Conservation (phyloP, 805 yeast species). For the Lachancea mirantina region DNA sequence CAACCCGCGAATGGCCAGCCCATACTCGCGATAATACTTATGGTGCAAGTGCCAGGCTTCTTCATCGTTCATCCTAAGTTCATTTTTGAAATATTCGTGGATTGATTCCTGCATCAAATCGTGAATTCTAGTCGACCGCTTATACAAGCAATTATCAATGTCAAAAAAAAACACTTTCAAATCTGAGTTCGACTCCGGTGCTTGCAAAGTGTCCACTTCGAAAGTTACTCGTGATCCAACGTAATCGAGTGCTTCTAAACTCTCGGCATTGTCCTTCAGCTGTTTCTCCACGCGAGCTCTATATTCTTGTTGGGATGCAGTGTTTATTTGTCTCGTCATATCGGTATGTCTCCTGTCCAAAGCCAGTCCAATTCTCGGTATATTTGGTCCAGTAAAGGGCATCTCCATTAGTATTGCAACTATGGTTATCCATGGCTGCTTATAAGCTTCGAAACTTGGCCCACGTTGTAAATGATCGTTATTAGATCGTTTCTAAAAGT, state of each 20-base stretch:
- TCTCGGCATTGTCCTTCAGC: slow-evolving; percentile 26
- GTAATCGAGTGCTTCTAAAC: slow-evolving; percentile 29
- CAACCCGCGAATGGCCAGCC: slow-evolving; percentile 88
- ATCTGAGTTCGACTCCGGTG: slow-evolving; percentile 26
- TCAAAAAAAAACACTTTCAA: slow-evolving; percentile 67
- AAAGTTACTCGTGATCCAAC: slow-evolving; percentile 31
- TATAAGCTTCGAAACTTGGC: no score
- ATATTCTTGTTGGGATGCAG: slow-evolving; percentile 4
- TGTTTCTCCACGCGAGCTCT: slow-evolving; percentile 19
- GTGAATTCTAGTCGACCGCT: slow-evolving; percentile 65
- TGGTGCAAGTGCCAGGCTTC: slow-evolving; percentile 68
- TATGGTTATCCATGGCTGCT: no score
- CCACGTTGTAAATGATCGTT: no score
- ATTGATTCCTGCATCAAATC: slow-evolving; percentile 84
- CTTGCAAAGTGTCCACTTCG: slow-evolving; percentile 20
- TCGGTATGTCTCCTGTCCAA: neutral
- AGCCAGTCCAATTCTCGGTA: neutral
- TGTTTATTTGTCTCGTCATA: slow-evolving; percentile 14
- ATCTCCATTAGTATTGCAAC: no score
- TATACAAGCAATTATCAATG: slow-evolving; percentile 87
- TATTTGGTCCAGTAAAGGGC: no score
- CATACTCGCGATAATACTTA: slow-evolving; percentile 77
- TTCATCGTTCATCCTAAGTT: slow-evolving; percentile 53
- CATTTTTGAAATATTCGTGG: slow-evolving; percentile 67
- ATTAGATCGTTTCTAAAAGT: no score